A percentile compares a stretch with the other conserved stretches of the same genome.
phyloP scores from a whole-genome alignment of 257 asterid species.

The Gentiana macrophylla region DNA sequence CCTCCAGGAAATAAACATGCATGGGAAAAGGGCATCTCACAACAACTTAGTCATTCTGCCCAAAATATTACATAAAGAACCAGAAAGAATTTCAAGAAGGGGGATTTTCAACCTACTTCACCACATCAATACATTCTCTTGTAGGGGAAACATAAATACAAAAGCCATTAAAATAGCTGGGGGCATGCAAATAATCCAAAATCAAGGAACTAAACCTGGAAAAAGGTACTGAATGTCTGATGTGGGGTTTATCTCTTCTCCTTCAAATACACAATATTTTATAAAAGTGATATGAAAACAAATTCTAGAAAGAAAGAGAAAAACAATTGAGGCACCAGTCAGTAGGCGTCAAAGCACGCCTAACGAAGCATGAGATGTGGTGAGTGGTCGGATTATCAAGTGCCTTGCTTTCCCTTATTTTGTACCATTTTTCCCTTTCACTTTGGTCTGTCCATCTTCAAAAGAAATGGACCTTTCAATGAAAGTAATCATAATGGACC shows the following conservation, averaged over 20 bases:
- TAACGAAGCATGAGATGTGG: conserved; percentile 55
- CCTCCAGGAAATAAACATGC: conserved; percentile 6
- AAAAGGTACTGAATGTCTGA: conserved; percentile 54
- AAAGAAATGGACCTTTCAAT: conserved; percentile 78
- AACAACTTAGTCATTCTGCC: conserved; percentile 13
- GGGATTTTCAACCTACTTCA: conserved; percentile 9
- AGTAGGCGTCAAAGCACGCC: conserved; percentile 81
- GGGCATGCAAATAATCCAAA: conserved; percentile 60
- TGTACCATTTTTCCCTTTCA: not conserved
- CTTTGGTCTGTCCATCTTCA: conserved; percentile 18
- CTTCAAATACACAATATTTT: conserved; percentile 1
- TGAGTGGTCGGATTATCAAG: conserved; percentile 54
- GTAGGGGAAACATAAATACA: conserved; percentile 23
- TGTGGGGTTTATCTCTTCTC: conserved; percentile 61
- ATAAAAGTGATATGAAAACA: no score
- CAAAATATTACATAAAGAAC: conserved; percentile 1
- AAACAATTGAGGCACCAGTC: conserved; percentile 32
- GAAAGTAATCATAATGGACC: conserved; percentile 35
- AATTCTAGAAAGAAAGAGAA: conserved; percentile 2
- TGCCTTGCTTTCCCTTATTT: conserved; percentile 22
- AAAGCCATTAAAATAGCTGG: conserved; percentile 17
- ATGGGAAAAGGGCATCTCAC: conserved; percentile 1
- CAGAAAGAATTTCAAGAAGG: conserved; percentile 5
- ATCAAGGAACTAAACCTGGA: conserved; percentile 62
- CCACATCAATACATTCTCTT: conserved; percentile 14